phyloP scores from a whole-genome alignment of 345 rosid species.

The Pistacia vera region DNA sequence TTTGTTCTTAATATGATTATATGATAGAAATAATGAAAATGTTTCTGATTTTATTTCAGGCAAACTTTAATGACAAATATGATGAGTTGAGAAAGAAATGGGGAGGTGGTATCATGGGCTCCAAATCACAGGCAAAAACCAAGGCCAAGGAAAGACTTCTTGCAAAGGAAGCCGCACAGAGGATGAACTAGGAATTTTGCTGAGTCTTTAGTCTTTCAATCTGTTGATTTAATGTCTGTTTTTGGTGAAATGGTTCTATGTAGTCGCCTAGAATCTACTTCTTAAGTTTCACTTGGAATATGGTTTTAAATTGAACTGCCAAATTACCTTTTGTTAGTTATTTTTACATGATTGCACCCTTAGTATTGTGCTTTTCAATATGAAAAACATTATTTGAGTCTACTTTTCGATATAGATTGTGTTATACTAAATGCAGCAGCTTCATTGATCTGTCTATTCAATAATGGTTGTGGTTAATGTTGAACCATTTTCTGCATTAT shows the following conservation, averaged over 20 bases:
- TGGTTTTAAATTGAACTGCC: background rate
- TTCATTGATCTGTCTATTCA: background rate
- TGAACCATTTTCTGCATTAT: background rate
- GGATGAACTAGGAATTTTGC: constrained; percentile 44
- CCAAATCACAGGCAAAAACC: constrained; percentile 75
- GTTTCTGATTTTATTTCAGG: constrained; percentile 34
- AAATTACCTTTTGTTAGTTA: background rate
- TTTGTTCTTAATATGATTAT: background rate
- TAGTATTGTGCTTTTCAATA: background rate
- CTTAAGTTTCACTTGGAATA: background rate
- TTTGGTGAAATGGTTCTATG: background rate
- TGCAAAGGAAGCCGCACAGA: constrained; percentile 77
- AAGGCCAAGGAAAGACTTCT: constrained; percentile 71
- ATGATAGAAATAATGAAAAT: background rate
- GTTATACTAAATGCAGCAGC: background rate
- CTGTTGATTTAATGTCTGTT: background rate
- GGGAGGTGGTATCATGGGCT: constrained; percentile 91
- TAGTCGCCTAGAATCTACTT: constrained; percentile 8
- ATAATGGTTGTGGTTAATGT: background rate
- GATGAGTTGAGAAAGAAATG: constrained; percentile 82
- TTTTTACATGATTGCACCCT: background rate
- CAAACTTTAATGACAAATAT: constrained; percentile 73
- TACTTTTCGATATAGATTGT: background rate
- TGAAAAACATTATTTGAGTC: background rate
- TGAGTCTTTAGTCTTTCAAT: background rate